Conservation (phyloP, 2,329 filamentous ascomycete genomes). For the Ascochyta rabiei region DNA sequence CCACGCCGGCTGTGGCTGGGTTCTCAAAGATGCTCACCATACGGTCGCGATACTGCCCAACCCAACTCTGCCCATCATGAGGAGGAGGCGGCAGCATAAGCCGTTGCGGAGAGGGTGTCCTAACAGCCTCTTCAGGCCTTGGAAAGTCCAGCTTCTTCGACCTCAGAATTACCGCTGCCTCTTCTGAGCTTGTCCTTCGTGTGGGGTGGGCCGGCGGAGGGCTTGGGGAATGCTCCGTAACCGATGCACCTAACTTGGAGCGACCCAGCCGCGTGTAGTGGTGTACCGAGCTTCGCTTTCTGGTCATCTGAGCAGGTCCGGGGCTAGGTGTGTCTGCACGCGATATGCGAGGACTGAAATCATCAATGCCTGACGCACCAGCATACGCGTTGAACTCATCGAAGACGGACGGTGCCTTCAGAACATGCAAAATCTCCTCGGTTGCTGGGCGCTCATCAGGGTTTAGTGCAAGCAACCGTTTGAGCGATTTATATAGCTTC, state of each 20-base stretch:
- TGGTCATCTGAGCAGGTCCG: constrained; percentile 28
- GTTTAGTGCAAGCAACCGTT: constrained; percentile 77
- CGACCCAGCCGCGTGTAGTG: constrained; percentile 39
- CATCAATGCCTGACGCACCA: constrained; percentile 41
- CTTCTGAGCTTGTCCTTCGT: constrained; percentile 30
- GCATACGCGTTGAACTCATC: constrained; percentile 54
- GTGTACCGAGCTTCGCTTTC: constrained; percentile 30
- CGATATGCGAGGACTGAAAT: constrained; percentile 50
- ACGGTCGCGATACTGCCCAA: not conserved
- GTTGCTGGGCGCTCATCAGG: constrained; percentile 80
- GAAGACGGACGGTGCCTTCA: constrained; percentile 67
- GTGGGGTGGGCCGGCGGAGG: constrained; percentile 29
- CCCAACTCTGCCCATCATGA: constrained; percentile 5
- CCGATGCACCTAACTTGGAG: constrained; percentile 43
- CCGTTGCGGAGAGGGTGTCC: constrained; percentile 30
- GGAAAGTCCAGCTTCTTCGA: constrained; percentile 39
- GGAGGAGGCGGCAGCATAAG: constrained; percentile 45
- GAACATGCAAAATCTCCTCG: constrained; percentile 79
- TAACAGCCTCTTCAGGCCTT: constrained; percentile 20
- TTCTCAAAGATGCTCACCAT: constrained; percentile 27
- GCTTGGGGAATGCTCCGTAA: constrained; percentile 44
- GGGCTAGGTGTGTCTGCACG: constrained; percentile 52
- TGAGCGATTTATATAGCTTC: constrained; percentile 83
- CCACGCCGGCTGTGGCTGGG: constrained; percentile 40
- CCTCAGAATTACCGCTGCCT: constrained; percentile 39